phyloP scores from a whole-genome alignment of 768 basidiomycete genomes.

The Boletus patriciae region DNA sequence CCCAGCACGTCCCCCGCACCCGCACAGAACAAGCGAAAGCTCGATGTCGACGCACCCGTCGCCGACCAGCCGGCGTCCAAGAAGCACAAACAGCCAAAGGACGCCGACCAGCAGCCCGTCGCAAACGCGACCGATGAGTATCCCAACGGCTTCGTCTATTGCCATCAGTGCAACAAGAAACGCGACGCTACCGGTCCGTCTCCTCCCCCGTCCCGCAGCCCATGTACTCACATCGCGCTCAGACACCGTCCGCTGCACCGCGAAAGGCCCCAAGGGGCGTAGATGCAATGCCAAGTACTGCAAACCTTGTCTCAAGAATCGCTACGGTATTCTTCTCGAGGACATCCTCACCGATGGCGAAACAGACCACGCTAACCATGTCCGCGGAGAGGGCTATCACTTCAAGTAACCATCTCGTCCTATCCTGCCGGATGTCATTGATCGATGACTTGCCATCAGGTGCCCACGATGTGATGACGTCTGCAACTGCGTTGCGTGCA shows the following conservation, averaged over 20 bases:
- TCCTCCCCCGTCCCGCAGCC: not conserved
- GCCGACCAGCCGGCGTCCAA: slow-evolving; percentile 19
- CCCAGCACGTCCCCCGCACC: slow-evolving; percentile 33
- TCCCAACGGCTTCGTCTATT: slow-evolving; percentile 49
- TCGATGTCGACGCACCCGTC: slow-evolving; percentile 31
- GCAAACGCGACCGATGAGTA: slow-evolving; percentile 28
- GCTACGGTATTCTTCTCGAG: slow-evolving; percentile 49
- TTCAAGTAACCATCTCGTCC: slow-evolving; percentile 48
- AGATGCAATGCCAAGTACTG: slow-evolving; percentile 64
- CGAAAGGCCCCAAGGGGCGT: slow-evolving; percentile 32
- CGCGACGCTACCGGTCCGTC: slow-evolving; percentile 50
- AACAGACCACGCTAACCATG: slow-evolving; percentile 28
- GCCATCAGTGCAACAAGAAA: slow-evolving; percentile 72
- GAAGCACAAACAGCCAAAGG: slow-evolving; percentile 33
- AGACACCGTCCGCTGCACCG: slow-evolving; percentile 43
- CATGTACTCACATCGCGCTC: slow-evolving; percentile 5
- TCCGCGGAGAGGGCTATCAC: slow-evolving; percentile 37
- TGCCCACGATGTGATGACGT: slow-evolving; percentile 67
- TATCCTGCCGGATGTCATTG: slow-evolving; percentile 5
- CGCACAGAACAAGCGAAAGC: slow-evolving; percentile 50
- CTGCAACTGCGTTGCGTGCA: slow-evolving; percentile 69
- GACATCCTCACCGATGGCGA: slow-evolving; percentile 44
- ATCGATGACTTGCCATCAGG: slow-evolving; percentile 38
- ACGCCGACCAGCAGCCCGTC: slow-evolving; percentile 12
- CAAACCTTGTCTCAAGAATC: slow-evolving; percentile 62